These are phyloP conservation scores for Phanerochaete sordida DNA, from an alignment of 768 basidiomycete species.

Conservation along the genomic window DNA sequence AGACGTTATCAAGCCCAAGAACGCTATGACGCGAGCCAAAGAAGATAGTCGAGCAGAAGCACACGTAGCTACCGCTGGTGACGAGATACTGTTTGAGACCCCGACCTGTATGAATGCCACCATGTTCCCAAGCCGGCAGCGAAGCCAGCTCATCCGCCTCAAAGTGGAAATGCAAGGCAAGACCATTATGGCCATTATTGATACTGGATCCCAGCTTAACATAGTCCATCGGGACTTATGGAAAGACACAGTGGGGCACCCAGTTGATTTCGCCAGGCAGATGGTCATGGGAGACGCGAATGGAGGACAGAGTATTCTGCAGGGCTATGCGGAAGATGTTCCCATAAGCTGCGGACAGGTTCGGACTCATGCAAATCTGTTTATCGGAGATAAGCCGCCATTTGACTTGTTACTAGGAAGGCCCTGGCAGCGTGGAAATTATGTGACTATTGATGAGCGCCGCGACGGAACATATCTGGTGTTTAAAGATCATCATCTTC, in stretches of 20 bases:
- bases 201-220: conserved; percentile 15
- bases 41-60: neutral
- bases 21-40: neutral
- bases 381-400: conserved; percentile 9
- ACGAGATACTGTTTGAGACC: neutral
- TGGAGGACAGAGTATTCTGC: conserved; percentile 3
- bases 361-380: conserved; percentile 6
- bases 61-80: neutral
- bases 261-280: neutral
- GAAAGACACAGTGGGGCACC: neutral
- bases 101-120: neutral
- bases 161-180: conserved; percentile 3
- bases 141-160: conserved; percentile 4
- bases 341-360: conserved; percentile 10
- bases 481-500: conserved; percentile 16
- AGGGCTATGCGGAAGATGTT: conserved; percentile 4
- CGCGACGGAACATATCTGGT: conserved; percentile 25
- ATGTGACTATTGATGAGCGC: conserved; percentile 24
- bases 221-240: conserved; percentile 1
- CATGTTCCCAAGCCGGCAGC: neutral
- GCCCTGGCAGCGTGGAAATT: conserved; percentile 24
- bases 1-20: conserved; percentile 7
- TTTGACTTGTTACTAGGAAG: conserved; percentile 22
- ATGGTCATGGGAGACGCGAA: conserved; percentile 12
- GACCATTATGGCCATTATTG: conserved; percentile 3